These are phyloP conservation scores for Auriscalpium orientale DNA, from an alignment of 768 basidiomycete species.

Conservation along the genomic window DNA sequence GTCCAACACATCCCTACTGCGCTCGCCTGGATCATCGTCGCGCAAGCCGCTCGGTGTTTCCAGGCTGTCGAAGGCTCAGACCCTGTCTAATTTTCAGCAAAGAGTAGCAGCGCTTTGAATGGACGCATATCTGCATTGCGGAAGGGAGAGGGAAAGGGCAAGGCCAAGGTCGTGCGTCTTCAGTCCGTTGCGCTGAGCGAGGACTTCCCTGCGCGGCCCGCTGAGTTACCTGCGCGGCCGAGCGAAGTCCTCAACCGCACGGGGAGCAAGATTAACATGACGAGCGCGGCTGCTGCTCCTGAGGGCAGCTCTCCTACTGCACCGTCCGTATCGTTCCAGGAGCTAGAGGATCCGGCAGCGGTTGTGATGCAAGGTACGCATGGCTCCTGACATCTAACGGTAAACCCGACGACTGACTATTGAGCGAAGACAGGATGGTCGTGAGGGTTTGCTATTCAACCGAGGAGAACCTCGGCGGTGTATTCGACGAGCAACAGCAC, in stretches of 20 bases:
- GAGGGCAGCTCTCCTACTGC: conserved; percentile 31
- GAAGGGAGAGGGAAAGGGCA: neutral
- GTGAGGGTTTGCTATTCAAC: conserved; percentile 66
- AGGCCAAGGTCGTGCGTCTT: conserved; percentile 17
- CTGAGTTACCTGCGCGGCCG: conserved; percentile 40
- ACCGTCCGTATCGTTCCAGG: too few relatives aligned
- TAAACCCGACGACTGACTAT: conserved; percentile 15
- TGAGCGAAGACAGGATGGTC: conserved; percentile 75
- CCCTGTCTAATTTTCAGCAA: too few relatives aligned
- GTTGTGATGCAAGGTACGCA: conserved; percentile 68
- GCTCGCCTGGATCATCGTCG: too few relatives aligned
- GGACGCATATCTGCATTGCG: too few relatives aligned
- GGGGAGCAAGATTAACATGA: conserved; percentile 46
- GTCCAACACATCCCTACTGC: too few relatives aligned
- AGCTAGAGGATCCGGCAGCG: too few relatives aligned
- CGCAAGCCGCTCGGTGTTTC: too few relatives aligned
- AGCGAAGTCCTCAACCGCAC: conserved; percentile 58
- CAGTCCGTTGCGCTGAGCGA: too few relatives aligned
- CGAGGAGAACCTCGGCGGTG: conserved; percentile 36
- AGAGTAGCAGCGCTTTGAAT: too few relatives aligned
- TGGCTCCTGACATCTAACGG: neutral
- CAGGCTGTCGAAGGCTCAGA: too few relatives aligned
- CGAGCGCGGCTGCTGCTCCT: conserved; percentile 48
- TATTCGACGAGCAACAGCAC: conserved; percentile 64
- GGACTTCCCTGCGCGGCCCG: too few relatives aligned